A percentile compares a stretch with the other conserved stretches of the same genome.
These are phyloP conservation scores for Penicillium capsulatum DNA, from an alignment of 2,329 filamentous ascomycete species.

Conservation along the genomic window DNA sequence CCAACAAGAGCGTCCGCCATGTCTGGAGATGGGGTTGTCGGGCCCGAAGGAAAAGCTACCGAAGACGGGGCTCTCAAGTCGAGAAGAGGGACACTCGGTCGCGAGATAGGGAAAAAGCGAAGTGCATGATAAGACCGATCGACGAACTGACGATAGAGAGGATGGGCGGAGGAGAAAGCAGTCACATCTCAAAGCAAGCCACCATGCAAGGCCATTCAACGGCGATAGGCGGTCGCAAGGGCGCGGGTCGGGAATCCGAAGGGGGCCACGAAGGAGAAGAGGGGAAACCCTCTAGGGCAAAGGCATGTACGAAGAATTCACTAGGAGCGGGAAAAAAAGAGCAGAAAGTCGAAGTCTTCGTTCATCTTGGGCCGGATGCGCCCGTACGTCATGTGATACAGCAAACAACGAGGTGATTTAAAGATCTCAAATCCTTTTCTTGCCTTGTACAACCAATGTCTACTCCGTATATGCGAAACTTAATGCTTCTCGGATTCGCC, in stretches of 20 bases:
- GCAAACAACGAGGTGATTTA: not conserved
- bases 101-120: constrained; percentile 23
- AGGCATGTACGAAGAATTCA: not conserved
- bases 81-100: constrained; percentile 26
- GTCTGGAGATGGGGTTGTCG: constrained; percentile 3
- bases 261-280: constrained; percentile 14
- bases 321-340: constrained; percentile 1
- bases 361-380: constrained; percentile 16
- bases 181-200: constrained; percentile 25
- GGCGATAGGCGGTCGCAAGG: constrained; percentile 21
- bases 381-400: constrained; percentile 28
- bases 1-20: constrained; percentile 12
- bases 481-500: constrained; percentile 52
- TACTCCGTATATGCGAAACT: not conserved
- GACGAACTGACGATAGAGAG: constrained; percentile 2
- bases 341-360: constrained; percentile 4
- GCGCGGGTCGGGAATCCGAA: constrained; percentile 19
- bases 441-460: constrained; percentile 6
- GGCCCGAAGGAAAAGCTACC: constrained; percentile 1
- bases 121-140: constrained; percentile 36
- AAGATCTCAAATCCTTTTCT: constrained; percentile 1
- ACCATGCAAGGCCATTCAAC: constrained; percentile 28
- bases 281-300: not conserved
- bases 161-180: constrained; percentile 16
- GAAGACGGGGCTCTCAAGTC: not conserved